Base-by-base conservation (phyloP, 495 filamentous ascomycete species). In the Aspergillus bridgeri region DNA sequence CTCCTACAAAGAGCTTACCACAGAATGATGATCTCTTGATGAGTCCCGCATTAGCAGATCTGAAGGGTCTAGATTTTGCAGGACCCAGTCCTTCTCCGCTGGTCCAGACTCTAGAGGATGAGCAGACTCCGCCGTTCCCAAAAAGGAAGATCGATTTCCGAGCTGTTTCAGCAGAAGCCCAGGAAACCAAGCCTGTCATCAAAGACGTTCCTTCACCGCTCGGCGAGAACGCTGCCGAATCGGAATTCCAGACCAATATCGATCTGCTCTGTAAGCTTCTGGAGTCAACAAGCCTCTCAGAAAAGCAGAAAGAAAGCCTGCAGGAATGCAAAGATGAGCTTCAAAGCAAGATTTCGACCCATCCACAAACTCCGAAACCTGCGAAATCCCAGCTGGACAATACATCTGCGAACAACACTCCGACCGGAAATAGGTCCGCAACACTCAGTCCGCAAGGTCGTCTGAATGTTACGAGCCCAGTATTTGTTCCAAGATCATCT, bases 11-110 rank as follows among this genome's bases (percentile, higher is more conserved):
- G 7, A 19, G 29, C 17, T 18, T 20, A 7, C 2, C 33, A 15
- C 33, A 38, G 33, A 38, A 15, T 38, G 23, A 17, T 15, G 49
- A 24, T 21, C 9, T 38, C 15, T 33, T 56, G 42, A 43, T 44
- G 51, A 68, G 60, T 18, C 65, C 65, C 24, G 51, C 51, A 0
- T 43, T 61, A 38, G 47, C 52, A 45, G 62, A 65, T 38, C 51
- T 68, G 38, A 21, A 64, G 48, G 65, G 65, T 4, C 38, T 68
- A 17, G 56, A 63, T 20, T 68, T 65, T 38, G 33, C 8, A 18
- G 8, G 5, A 33, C 8, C 29, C 29, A 27, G 25, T 7, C 25
- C 25, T 27, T 33, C 8, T 9, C 33, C 7, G 5, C 33, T 15
- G 11, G 33, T 15, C 1, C 33, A 38, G 33, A 38, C 33, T 13